Evolutionary conservation across 495 filamentous ascomycete species (phyloP), one percentile per base, ranked within the genome.

Genomic region (Penicillium bovifimosum): DNA sequence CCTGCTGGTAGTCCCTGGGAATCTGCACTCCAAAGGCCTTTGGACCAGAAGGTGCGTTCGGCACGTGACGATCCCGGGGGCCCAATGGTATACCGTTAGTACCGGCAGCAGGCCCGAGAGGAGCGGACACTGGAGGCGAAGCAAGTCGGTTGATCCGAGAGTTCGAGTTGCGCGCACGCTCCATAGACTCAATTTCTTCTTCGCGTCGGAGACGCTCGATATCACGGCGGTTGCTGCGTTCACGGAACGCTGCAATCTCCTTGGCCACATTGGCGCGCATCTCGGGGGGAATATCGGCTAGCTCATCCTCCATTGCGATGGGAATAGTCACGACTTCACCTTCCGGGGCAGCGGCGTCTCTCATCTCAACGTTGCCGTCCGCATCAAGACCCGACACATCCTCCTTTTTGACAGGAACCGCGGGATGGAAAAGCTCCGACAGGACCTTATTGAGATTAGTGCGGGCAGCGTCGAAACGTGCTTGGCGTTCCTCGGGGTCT

Each of bases 261-360:
- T 86, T 86, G 7, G 93, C 90, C 20, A 99, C 92, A 7, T 86
- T 96, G 61, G 92, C 93, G n/a, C 93, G 85, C 91, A 92, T 92
- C 61, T 96, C 93, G 9, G 88, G 85, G 2, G 93, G 93, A 49
- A 99, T 96, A 61, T 99, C 95, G 35, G 89, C 86, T 27, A 99
- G 76, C 60, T 99, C 93, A 64, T 99, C 93, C 58, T 99, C 93
- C 24, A 85, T 80, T 7, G 88, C 87, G 32, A 96, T 80, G 4
- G 89, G 86, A 54, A 96, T 96, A 36, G 90, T 96, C 56, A 96
- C 86, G 29, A 96, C 85, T 70, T 96, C 91, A 28, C 64, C 68
- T 51, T 88, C 82, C 40, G 74, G 69, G 13, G 74, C 73, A 5
- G 81, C 76, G 10, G 66, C 76, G 55, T 90, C 86, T 43, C 76